These are phyloP conservation scores for Ciborinia camelliae DNA, from an alignment of 2,329 filamentous ascomycete genomes.

Conservation along the genomic window DNA sequence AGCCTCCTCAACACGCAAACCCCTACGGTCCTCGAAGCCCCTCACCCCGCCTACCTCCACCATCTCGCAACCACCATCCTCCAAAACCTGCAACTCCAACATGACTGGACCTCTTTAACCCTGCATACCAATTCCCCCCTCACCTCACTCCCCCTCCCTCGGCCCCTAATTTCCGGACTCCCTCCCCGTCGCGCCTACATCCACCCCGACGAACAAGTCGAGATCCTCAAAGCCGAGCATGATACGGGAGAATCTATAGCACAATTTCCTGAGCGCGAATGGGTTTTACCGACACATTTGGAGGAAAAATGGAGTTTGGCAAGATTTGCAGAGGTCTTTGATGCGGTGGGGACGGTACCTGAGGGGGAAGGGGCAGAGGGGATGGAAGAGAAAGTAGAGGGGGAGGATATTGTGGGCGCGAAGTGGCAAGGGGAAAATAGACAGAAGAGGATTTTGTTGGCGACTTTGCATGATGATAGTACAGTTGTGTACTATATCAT, in stretches of 20 bases:
- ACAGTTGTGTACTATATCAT: constrained; percentile 82
- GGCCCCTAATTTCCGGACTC: constrained; percentile 68
- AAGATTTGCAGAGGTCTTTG: constrained; percentile 66
- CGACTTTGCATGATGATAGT: constrained; percentile 73
- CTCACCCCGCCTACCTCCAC: constrained; percentile 39
- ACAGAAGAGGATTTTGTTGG: constrained; percentile 68
- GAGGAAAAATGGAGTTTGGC: constrained; percentile 69
- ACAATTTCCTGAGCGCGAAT: constrained; percentile 62
- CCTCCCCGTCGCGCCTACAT: constrained; percentile 72
- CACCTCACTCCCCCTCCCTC: constrained; percentile 44
- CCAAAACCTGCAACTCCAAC: constrained; percentile 71
- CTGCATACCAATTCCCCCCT: constrained; percentile 49
- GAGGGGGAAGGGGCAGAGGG: constrained; percentile 32
- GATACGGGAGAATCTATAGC: constrained; percentile 45
- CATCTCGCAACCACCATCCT: constrained; percentile 58
- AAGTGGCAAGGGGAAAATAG: constrained; percentile 47
- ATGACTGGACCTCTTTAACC: constrained; percentile 66
- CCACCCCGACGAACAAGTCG: constrained; percentile 79
- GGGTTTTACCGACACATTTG: constrained; percentile 72
- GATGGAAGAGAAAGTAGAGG: constrained; percentile 23
- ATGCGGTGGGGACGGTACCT: constrained; percentile 52
- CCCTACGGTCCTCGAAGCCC: constrained; percentile 25
- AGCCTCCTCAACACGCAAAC: constrained; percentile 30
- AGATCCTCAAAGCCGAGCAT: constrained; percentile 60
- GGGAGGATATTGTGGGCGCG: constrained; percentile 37